Evolutionary conservation across 2,329 filamentous ascomycete genomes (phyloP).

Genomic region (Pleurostoma richardsiae): DNA sequence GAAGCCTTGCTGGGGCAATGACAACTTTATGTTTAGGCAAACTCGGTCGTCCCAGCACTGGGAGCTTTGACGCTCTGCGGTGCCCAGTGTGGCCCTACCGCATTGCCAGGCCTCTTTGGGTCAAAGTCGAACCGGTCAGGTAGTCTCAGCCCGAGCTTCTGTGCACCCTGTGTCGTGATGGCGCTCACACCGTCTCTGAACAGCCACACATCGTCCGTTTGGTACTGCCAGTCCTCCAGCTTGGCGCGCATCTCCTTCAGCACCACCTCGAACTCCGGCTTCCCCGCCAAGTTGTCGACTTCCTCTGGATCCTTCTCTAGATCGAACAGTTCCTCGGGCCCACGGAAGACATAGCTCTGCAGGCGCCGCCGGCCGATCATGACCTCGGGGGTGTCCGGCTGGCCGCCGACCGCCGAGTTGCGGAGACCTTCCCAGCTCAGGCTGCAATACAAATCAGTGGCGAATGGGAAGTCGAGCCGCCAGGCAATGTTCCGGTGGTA

Average conservation of each 20-base stretch:
- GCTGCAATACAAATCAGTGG: conserved; percentile 37
- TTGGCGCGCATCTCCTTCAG: conserved; percentile 22
- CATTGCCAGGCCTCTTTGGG: not conserved
- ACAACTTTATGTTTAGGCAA: not conserved
- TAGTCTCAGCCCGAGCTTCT: not conserved
- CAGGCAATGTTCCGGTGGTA: conserved; percentile 46
- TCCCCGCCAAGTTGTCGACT: conserved; percentile 33
- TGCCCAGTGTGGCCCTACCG: not conserved
- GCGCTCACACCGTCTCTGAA: conserved; percentile 16
- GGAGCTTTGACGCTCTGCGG: not conserved
- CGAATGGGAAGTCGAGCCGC: conserved; percentile 43
- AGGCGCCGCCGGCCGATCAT: conserved; percentile 34
- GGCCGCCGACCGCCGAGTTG: conserved; percentile 17
- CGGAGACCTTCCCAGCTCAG: conserved; percentile 39
- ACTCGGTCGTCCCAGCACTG: not conserved
- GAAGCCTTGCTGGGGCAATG: no score
- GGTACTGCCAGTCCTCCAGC: conserved; percentile 22
- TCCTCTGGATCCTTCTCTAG: conserved; percentile 38
- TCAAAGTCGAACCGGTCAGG: not conserved
- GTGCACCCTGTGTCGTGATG: not conserved
- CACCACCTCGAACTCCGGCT: conserved; percentile 21
- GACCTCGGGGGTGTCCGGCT: conserved; percentile 4
- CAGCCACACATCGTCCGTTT: conserved; percentile 20
- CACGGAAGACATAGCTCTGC: conserved; percentile 36
- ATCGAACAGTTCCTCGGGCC: conserved; percentile 40